These are phyloP conservation scores for Dioscorea dumetorum DNA, from an alignment of 106 monocot genomes.

Conservation along the genomic window DNA sequence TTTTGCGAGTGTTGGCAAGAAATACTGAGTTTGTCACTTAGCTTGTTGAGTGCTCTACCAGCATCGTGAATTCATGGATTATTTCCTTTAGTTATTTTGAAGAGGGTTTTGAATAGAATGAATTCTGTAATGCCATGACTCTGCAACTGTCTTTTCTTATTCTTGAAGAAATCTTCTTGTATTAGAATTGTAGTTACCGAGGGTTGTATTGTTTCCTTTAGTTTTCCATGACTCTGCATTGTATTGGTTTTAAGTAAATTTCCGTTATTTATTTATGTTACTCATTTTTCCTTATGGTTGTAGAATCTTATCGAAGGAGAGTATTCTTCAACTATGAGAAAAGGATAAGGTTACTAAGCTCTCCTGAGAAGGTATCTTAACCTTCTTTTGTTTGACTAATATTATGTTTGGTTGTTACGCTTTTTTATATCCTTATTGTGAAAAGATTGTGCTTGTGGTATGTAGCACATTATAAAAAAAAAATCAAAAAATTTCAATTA, in stretches of 20 bases:
- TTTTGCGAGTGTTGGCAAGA: too few species aligned
- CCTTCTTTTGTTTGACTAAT: background rate
- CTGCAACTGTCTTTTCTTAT: too few species aligned
- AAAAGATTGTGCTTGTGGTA: background rate
- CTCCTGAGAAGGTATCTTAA: slow-evolving; percentile 80
- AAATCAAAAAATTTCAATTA: background rate
- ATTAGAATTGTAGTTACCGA: background rate
- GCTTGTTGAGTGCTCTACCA: too few species aligned
- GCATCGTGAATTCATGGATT: too few species aligned
- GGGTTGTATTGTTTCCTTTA: background rate
- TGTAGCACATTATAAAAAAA: background rate
- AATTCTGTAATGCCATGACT: too few species aligned
- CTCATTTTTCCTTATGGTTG: background rate
- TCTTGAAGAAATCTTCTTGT: too few species aligned
- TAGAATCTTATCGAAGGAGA: slow-evolving; percentile 79
- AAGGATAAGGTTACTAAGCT: slow-evolving; percentile 62
- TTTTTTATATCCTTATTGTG: background rate
- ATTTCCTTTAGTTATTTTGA: too few species aligned
- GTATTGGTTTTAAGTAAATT: background rate
- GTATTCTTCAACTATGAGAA: slow-evolving; percentile 98
- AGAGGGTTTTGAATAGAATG: too few species aligned
- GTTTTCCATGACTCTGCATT: background rate
- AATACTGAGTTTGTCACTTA: too few species aligned
- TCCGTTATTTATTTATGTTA: background rate
- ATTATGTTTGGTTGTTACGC: background rate